These are phyloP conservation scores for Rhizopogon roseolus DNA, from an alignment of 768 basidiomycete species.

Conservation along the genomic window DNA sequence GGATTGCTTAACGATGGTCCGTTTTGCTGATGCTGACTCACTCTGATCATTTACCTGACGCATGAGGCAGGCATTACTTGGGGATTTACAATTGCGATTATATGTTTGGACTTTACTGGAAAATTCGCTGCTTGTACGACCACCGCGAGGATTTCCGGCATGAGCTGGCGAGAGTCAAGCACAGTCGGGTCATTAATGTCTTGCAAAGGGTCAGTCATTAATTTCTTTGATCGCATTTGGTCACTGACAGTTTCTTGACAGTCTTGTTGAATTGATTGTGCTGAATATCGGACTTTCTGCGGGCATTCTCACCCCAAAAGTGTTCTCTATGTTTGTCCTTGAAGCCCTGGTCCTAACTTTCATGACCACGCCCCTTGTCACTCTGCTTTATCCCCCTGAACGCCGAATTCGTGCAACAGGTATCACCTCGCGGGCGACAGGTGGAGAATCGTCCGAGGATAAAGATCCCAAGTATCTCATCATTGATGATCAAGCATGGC, in stretches of 20 bases:
- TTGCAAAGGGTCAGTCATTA: conserved; percentile 77
- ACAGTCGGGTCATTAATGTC: conserved; percentile 93
- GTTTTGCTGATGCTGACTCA: not conserved
- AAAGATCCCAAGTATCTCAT: not conserved
- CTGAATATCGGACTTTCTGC: conserved; percentile 89
- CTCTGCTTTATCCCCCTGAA: conserved; percentile 61
- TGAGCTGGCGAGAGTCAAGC: conserved; percentile 74
- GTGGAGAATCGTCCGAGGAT: not conserved
- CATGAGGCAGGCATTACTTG: conserved; percentile 60
- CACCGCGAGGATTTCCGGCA: conserved; percentile 65
- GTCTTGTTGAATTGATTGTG: conserved; percentile 91
- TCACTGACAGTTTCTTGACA: conserved; percentile 19
- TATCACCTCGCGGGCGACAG: not conserved
- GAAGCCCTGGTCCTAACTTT: conserved; percentile 81
- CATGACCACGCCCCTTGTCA: conserved; percentile 80
- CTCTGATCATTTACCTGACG: not conserved
- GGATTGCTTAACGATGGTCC: conserved; percentile 75
- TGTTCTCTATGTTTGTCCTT: conserved; percentile 96
- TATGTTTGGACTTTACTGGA: conserved; percentile 71
- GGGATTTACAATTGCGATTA: conserved; percentile 83
- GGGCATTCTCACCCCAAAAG: conserved; percentile 66
- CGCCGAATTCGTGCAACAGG: conserved; percentile 45
- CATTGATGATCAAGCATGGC: conserved; percentile 10
- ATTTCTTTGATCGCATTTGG: conserved; percentile 9
- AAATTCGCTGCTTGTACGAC: conserved; percentile 85